Base-by-base conservation (phyloP, 805 yeast genomes). In the Lipomyces starkeyi region DNA sequence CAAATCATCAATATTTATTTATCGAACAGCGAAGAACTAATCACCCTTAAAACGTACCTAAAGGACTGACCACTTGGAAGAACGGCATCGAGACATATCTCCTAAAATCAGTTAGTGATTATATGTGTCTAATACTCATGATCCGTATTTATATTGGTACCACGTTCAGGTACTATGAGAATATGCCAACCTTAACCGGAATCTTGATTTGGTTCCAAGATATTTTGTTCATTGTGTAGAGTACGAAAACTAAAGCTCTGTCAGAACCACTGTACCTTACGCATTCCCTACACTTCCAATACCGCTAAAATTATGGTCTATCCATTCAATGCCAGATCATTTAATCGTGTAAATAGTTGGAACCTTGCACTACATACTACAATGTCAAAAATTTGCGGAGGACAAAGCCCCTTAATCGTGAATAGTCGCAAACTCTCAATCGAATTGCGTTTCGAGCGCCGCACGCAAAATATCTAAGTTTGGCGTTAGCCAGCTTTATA, bases 51-150 rank as follows among this genome's bases (percentile, higher is more conserved):
- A 13, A 53, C 69, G 6, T 20, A 75, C 76, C 87, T 76, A 74
- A 91, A 91, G 0, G 96, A 88, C 79, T 91, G 97, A 0, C 97
- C 97, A 75, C 97, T 90, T 56, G 95, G 80, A 35, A 91, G 80
- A 0, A 91, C 93, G 53, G 86, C 85, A 3, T 87, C 78, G 3
- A 91, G 78, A n/a, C 83, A 78, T 0, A 91, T 80, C 71, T 91
- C 95, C 69, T 73, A 22, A 22, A 58, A 35, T n/a, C 20, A 35
- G 54, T 54, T 22, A 29, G 34, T n/a, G 17, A 29, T 49, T 53
- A 14, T 43, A n/a, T n/a, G 49, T 43, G 8, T 17, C 49, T 6
- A 55, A 22, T 29, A 22, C 27, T 9, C 14, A 37, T 37, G 17
- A 27, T 13, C 34, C 4, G n/a, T 14, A 20, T 17, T 35, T 35